phyloP scores from a whole-genome alignment of 441 rosid genomes.

The Syzygium syzygioides region DNA sequence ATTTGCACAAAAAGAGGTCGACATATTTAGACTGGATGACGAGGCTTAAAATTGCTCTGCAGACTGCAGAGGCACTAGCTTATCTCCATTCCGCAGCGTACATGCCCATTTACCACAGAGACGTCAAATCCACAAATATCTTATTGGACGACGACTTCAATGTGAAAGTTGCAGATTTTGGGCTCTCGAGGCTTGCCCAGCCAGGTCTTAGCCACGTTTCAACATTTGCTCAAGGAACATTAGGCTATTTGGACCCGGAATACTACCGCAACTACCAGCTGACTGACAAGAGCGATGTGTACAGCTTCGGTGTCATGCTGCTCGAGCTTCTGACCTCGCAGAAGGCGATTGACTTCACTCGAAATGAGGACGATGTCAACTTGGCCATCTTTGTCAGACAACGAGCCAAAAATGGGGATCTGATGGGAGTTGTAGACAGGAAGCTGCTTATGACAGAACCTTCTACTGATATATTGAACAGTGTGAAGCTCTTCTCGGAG shows the following conservation, averaged over 20 bases:
- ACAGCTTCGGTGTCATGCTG: conserved; percentile 62
- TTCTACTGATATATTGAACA: conserved; percentile 11
- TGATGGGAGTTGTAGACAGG: conserved; percentile 45
- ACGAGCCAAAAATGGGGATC: conserved; percentile 26
- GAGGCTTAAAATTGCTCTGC: conserved; percentile 51
- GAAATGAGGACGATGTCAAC: conserved; percentile 59
- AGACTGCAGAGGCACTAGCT: conserved; percentile 61
- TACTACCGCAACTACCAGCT: conserved; percentile 52
- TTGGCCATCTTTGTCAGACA: conserved; percentile 49
- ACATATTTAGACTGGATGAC: conserved; percentile 42
- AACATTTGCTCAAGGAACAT: conserved; percentile 65
- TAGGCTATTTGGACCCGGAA: conserved; percentile 77
- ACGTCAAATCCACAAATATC: conserved; percentile 69
- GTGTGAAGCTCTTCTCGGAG: conserved; percentile 32
- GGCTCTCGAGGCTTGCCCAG: conserved; percentile 53
- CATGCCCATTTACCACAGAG: conserved; percentile 66
- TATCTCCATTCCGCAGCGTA: conserved; percentile 58
- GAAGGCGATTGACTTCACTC: conserved; percentile 47
- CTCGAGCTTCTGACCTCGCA: conserved; percentile 65
- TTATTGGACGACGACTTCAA: conserved; percentile 45
- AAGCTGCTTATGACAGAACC: conserved; percentile 22
- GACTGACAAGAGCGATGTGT: conserved; percentile 69
- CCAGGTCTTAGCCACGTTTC: conserved; percentile 69
- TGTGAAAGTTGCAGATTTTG: conserved; percentile 67
- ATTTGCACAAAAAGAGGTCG: conserved; percentile 38